Percentiles rank a stretch among this genome's conserved stretches.
phyloP scores from a whole-genome alignment of 495 filamentous ascomycete species.

The Aspergillus carlsbadensis region DNA sequence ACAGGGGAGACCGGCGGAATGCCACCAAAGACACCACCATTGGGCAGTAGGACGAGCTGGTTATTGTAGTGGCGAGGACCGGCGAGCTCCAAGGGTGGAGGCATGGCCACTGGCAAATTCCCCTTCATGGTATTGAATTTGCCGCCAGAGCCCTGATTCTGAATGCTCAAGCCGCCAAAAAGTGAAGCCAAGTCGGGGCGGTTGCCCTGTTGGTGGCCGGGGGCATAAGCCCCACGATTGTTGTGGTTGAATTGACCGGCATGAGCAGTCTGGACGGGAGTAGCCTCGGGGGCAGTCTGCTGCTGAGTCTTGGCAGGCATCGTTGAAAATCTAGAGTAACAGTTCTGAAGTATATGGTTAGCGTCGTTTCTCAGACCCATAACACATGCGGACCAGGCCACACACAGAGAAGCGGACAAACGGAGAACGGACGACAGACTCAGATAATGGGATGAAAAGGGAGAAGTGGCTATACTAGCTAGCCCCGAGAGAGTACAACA shows the following conservation, averaged over 20 bases:
- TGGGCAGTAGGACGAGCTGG: slow-evolving; percentile 33
- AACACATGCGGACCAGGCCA: neutral
- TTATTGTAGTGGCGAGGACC: slow-evolving; percentile 30
- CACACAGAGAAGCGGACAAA: neutral
- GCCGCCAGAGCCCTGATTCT: slow-evolving; percentile 26
- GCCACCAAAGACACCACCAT: slow-evolving; percentile 26
- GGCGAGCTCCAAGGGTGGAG: slow-evolving; percentile 31
- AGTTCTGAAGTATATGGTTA: slow-evolving; percentile 5
- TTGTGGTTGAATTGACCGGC: slow-evolving; percentile 24
- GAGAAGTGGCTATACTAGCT: too few species aligned
- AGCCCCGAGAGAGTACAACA: too few species aligned
- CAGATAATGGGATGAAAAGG: neutral
- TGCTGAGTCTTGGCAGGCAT: slow-evolving; percentile 30
- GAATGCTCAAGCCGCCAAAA: slow-evolving; percentile 25
- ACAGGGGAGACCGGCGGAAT: slow-evolving; percentile 25
- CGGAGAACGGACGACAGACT: neutral
- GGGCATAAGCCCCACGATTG: neutral
- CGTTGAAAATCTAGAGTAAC: slow-evolving; percentile 20
- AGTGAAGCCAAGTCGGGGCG: slow-evolving; percentile 20
- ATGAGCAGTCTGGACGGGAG: slow-evolving; percentile 23
- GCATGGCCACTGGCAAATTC: slow-evolving; percentile 23
- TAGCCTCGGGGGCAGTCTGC: slow-evolving; percentile 34
- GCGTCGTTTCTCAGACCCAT: neutral
- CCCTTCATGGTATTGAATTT: slow-evolving; percentile 27
- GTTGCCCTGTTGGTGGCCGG: slow-evolving; percentile 18